Evolutionary conservation across 2,329 filamentous ascomycete species (phyloP), one percentile per base, ranked within the genome.

Genomic region (Ilyonectria robusta): DNA sequence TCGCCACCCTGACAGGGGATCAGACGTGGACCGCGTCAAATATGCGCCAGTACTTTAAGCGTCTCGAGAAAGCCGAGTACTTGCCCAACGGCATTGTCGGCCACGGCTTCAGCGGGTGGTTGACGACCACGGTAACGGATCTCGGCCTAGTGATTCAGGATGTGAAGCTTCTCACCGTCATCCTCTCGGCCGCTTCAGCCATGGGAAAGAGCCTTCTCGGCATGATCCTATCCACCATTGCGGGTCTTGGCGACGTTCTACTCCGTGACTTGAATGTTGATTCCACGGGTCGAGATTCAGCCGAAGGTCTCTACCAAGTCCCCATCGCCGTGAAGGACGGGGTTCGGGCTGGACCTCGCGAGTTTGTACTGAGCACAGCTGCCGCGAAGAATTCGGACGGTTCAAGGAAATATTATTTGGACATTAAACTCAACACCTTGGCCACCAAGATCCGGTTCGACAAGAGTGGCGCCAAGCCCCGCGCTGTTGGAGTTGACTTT

Each of bases 321-420:
- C 89, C 90, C 3, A 75, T 91, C 31, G 82, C 84, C 1, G 85
- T 86, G 66, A 80, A 84, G n/a, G 76, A 83, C n/a, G 82, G 78
- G 58, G 81, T 83, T 53, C 87, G 89, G 31, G 86, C 81, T 51
- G 86, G 88, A 13, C 81, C 87, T 5, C 85, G 88, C 33, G 86
- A 90, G 61, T 87, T 89, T 59, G 79, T 92, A 53, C 74, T 88
- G 2, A 69, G 76, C 4, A 75, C 72, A 0, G 74, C 70, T 57
- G 71, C 68, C 10, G 72, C 69, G 4, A 56, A 64, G 3, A 74
- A 74, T 29, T 47, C 56, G 3, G 73, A 75, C 26, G 73, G 73
- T 1, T 72, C 71, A 57, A 62, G 72, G 40, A 76, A 77, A 63
- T 76, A 77, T 17, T 69, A 76, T 5, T 69, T 78, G 0, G 69